These are phyloP conservation scores for Talaromyces borbonicus DNA, from an alignment of 495 filamentous ascomycete genomes.

Conservation along the genomic window DNA sequence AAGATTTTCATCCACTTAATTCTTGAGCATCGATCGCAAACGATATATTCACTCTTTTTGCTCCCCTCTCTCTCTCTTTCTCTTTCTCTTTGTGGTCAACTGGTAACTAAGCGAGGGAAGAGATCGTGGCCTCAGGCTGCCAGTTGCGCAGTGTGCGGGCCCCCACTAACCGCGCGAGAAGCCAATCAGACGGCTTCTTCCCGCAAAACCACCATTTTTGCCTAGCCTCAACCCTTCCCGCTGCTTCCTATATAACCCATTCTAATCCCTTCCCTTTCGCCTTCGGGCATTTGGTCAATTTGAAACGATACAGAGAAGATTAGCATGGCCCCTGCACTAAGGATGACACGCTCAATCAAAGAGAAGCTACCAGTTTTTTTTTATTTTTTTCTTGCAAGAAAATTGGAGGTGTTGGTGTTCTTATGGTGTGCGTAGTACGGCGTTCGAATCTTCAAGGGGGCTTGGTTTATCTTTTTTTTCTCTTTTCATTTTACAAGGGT, in stretches of 20 bases:
- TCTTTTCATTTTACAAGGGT: too few species aligned
- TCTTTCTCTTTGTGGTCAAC: too few species aligned
- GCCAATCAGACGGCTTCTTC: not conserved
- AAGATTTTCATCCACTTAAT: too few species aligned
- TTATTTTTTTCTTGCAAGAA: slow-evolving; percentile 14
- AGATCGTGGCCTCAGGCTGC: slow-evolving; percentile 1
- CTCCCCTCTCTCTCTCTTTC: too few species aligned
- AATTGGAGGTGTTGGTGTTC: slow-evolving; percentile 13
- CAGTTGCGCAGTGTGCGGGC: not conserved
- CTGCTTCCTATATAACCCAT: slow-evolving; percentile 16
- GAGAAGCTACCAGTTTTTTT: slow-evolving; percentile 85
- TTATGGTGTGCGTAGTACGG: not conserved
- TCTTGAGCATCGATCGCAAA: too few species aligned
- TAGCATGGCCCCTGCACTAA: slow-evolving; percentile 99
- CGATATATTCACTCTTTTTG: too few species aligned
- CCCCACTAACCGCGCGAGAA: slow-evolving; percentile 11
- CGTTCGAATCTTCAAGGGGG: not conserved
- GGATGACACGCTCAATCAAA: slow-evolving; percentile 99
- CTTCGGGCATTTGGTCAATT: slow-evolving; percentile 79
- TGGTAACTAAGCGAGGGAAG: too few species aligned
- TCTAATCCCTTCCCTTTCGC: slow-evolving; percentile 20
- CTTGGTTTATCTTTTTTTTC: not conserved
- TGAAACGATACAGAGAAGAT: slow-evolving; percentile 85
- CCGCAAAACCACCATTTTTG: not conserved
- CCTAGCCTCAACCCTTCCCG: not conserved